Conservation (phyloP, 768 basidiomycete genomes). For the Boletus insuetus region DNA sequence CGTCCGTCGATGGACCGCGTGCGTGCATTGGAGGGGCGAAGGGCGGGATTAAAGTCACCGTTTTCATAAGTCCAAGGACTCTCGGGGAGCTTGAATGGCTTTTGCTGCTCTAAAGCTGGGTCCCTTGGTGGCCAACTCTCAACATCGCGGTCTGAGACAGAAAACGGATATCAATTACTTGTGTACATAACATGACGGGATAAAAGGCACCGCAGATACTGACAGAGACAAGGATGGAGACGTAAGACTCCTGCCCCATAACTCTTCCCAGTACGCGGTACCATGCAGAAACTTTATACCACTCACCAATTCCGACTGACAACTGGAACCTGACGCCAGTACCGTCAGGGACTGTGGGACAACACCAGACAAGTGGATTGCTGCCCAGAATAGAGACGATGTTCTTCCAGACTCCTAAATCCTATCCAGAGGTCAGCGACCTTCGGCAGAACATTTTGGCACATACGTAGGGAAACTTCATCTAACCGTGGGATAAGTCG, state of each 20-base stretch:
- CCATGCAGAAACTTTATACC: conserved; percentile 41
- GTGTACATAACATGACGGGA: not conserved
- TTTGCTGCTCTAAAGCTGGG: conserved; percentile 38
- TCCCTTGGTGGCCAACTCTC: conserved; percentile 76
- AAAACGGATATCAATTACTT: conserved; percentile 11
- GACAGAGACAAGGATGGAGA: not conserved
- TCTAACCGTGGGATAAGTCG: conserved; percentile 36
- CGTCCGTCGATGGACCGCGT: conserved; percentile 29
- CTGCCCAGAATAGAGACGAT: conserved; percentile 73
- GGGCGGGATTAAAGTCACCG: conserved; percentile 68
- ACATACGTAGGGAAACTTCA: conserved; percentile 91
- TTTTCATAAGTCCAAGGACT: conserved; percentile 89
- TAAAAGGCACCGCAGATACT: conserved; percentile 1
- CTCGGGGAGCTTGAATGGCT: conserved; percentile 47
- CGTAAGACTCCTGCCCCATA: conserved; percentile 2
- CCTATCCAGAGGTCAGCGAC: conserved; percentile 42
- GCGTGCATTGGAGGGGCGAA: conserved; percentile 59
- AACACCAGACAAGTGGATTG: conserved; percentile 81
- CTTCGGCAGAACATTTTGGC: not conserved
- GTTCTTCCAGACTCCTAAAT: conserved; percentile 75
- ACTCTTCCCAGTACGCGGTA: conserved; percentile 9
- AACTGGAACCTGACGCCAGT: conserved; percentile 78
- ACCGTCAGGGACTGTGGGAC: conserved; percentile 64
- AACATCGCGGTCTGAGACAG: conserved; percentile 33
- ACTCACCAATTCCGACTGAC: conserved; percentile 73